Conservation (phyloP, 495 filamentous ascomycete genomes). For the Penicillium odoratum region DNA sequence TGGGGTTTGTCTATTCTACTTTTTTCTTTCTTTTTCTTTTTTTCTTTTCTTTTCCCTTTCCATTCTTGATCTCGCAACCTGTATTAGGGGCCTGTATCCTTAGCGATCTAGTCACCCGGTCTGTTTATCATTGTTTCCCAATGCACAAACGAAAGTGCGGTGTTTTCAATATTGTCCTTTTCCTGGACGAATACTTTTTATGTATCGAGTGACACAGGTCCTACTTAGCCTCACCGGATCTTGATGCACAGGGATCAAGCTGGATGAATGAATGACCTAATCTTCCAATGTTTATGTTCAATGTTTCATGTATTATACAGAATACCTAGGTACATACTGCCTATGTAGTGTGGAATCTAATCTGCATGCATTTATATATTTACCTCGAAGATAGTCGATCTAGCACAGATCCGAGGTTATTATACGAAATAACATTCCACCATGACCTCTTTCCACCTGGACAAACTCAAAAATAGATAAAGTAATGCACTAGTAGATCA, state of each 20-base stretch:
- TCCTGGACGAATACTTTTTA: not conserved
- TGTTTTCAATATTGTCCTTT: not conserved
- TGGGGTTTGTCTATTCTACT: slow-evolving; percentile 10
- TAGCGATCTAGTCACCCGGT: slow-evolving; percentile 1
- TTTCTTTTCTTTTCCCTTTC: not conserved
- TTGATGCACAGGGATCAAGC: not conserved
- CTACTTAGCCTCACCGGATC: not conserved
- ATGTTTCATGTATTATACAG: not conserved
- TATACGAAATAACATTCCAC: too few species aligned
- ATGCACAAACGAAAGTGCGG: slow-evolving; percentile 1
- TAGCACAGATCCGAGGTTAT: too few species aligned
- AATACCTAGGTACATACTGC: too few species aligned
- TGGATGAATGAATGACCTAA: not conserved
- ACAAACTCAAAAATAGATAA: too few species aligned
- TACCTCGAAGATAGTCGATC: too few species aligned
- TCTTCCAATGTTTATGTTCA: not conserved
- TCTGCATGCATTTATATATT: too few species aligned
- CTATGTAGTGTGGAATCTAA: too few species aligned
- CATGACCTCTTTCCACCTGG: too few species aligned
- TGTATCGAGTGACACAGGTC: not conserved
- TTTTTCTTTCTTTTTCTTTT: slow-evolving; percentile 16
- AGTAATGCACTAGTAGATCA: too few species aligned
- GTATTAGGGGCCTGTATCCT: slow-evolving; percentile 2
- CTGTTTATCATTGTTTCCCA: slow-evolving; percentile 3
- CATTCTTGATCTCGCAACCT: not conserved